phyloP scores from a whole-genome alignment of 257 asterid genomes.

The Rehmannia glutinosa region DNA sequence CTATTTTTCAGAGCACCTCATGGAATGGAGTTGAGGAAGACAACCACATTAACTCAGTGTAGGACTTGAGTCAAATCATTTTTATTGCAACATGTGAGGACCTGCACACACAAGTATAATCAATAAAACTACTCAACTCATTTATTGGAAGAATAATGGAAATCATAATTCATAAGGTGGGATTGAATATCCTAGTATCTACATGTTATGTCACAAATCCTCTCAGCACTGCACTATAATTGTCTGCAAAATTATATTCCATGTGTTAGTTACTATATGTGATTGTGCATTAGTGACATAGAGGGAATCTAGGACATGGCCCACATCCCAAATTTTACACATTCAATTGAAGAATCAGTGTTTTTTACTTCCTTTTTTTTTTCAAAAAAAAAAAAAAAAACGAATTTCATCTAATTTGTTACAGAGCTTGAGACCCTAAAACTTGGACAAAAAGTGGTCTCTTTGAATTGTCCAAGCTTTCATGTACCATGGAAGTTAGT shows the following conservation, averaged over 20 bases:
- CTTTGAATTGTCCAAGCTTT: too few species aligned
- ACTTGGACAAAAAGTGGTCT: slow-evolving; percentile 8
- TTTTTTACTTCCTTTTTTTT: neutral
- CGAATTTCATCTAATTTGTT: neutral
- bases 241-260: slow-evolving; percentile 18
- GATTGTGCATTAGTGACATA: neutral
- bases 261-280: neutral
- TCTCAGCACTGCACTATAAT: slow-evolving; percentile 3
- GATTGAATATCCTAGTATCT: slow-evolving; percentile 14
- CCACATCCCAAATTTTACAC: neutral
- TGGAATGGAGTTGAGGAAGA: neutral
- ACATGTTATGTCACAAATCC: slow-evolving; percentile 10
- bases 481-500: too few species aligned
- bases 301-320: neutral
- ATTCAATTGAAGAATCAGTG: neutral
- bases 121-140: neutral
- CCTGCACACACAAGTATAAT: slow-evolving; percentile 16
- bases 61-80: slow-evolving; percentile 19
- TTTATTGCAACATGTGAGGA: slow-evolving; percentile 26
- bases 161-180: neutral
- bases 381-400: too few species aligned
- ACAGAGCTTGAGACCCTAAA: slow-evolving; percentile 11
- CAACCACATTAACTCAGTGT: neutral
- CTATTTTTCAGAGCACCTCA: too few species aligned
- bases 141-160: neutral